Evolutionary conservation across 257 asterid species (phyloP), one percentile per base, ranked within the genome.

Genomic region (Nicotiana tomentosiformis): DNA sequence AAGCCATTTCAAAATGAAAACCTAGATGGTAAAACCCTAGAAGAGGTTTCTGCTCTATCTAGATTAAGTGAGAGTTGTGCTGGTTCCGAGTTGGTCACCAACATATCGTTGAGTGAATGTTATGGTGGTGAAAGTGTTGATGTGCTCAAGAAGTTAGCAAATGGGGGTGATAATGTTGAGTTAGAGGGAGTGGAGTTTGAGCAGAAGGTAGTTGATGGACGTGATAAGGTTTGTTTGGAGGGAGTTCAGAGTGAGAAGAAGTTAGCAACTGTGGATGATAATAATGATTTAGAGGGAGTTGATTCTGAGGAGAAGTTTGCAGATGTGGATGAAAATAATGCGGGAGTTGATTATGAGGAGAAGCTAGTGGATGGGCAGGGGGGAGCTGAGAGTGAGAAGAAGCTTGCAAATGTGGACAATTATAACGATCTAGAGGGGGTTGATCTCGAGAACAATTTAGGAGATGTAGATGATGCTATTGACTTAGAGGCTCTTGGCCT

Each of bases 11-110:
- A 20, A 60, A 55, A 43, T 77, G 85, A 57, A 35, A 84, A 46
- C n/a, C 84, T 77, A 9, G 84, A 85, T 84, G 70, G 77, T 83
- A 70, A 89, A 86, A 81, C 82, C 32, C 83, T 81, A 46, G 86
- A 85, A 78, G 65, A 70, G 65, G 81, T 51, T 30, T 83, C 88
- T 80, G 87, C 18, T 83, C 37, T 67, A 55, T 82, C 87, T 87
- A 65, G 84, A 86, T 82, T 83, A 29, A 85, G 83, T 83, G 87
- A 83, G 23, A 82, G 60, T 15, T 81, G 80, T 81, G 66, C 77
- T 39, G 88, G 77, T 43, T 83, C 86, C 58, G 29, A 65, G 17
- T 77, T 60, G 84, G 86, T n/a, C 58, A 32, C 18, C 8, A 83
- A 57, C 33, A 68, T 55, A 26, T 29, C 43, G 17, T 77, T 57